Base-by-base conservation (phyloP, 2,329 filamentous ascomycete genomes). In the Clonostachys rosea region DNA sequence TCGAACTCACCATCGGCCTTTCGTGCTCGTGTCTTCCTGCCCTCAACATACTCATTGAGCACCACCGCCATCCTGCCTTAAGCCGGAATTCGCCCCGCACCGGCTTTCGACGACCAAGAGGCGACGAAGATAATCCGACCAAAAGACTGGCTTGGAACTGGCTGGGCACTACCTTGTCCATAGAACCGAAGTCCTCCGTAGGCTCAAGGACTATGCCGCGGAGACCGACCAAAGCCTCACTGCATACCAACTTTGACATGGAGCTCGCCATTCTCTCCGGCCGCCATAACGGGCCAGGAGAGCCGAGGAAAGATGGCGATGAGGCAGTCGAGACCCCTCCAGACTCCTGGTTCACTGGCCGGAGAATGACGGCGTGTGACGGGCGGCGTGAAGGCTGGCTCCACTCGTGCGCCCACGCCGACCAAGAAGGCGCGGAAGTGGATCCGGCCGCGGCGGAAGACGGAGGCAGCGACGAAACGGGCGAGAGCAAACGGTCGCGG, bases 1-100 rank as follows among this genome's bases (percentile, higher is more conserved):
- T 58, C 24, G 58, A 61, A 43, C 36, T 59, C 5, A 50, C 50
- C 13, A 59, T 62, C 24, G 59, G 58, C 14, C 45, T 61, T 5
- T 42, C 54, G 6, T 61, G 58, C 42, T 53, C 59, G 16, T 61
- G 58, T 43, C 45, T 61, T 7, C 59, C 59, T 6, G 48, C 55
- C 11, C 40, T 54, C 37, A 56, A 56, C 45, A 40, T 56, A 34
- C 43, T 60, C 16, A 11, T 48, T 37, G 40, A 40, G 14, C 42
- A 40, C 17, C 24, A 30, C 24, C 24, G 24, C 3, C 24, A 30
- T 30, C 24, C 24, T 6, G 24, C 24, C 3, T 8, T 30, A 6
- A 30, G 24, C 9, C 24, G 24, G 9, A 30, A 30, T 30, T 30
- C 24, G 24, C 9, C 24, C 9, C 24, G 24, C 10, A 30, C 24